These are phyloP conservation scores for Stagonosporopsis chrysanthemi DNA, from an alignment of 2,329 filamentous ascomycete species.

Conservation along the genomic window DNA sequence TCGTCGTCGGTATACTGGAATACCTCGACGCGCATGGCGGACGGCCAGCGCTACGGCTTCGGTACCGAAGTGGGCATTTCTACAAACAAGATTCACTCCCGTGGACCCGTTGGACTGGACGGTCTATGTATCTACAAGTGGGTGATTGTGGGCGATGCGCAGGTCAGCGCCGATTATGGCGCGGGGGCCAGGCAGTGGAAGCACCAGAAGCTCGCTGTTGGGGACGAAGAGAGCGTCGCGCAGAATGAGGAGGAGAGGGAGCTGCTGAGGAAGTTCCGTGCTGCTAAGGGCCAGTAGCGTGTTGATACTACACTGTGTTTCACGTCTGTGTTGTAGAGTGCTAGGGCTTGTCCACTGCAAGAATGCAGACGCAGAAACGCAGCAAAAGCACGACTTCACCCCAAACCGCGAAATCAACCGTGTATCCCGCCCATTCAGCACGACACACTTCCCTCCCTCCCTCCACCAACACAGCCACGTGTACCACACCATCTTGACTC, in stretches of 20 bases:
- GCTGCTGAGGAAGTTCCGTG: constrained; percentile 43
- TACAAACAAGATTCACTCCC: constrained; percentile 97
- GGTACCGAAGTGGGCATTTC: constrained; percentile 98
- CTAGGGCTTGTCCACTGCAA: neutral
- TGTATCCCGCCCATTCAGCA: neutral
- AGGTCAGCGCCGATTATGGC: constrained; percentile 79
- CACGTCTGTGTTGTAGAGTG: neutral
- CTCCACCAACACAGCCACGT: neutral
- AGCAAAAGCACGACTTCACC: neutral
- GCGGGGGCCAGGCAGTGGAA: constrained; percentile 63
- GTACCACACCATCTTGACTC: neutral
- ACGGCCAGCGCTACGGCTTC: constrained; percentile 97
- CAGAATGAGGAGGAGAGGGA: constrained; percentile 45
- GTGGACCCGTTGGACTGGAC: constrained; percentile 92
- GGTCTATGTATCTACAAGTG: constrained; percentile 98
- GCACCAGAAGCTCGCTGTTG: constrained; percentile 59
- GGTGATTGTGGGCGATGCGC: constrained; percentile 82
- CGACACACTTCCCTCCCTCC: neutral
- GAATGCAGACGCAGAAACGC: neutral
- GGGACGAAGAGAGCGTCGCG: constrained; percentile 39
- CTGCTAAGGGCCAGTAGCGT: constrained; percentile 17
- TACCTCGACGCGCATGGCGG: constrained; percentile 89
- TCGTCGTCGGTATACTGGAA: constrained; percentile 97
- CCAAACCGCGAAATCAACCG: neutral
- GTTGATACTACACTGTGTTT: neutral